Evolutionary conservation across 2,329 filamentous ascomycete species (phyloP), one percentile per base, ranked within the genome.

Genomic region (Sphaerulina vaccinii): DNA sequence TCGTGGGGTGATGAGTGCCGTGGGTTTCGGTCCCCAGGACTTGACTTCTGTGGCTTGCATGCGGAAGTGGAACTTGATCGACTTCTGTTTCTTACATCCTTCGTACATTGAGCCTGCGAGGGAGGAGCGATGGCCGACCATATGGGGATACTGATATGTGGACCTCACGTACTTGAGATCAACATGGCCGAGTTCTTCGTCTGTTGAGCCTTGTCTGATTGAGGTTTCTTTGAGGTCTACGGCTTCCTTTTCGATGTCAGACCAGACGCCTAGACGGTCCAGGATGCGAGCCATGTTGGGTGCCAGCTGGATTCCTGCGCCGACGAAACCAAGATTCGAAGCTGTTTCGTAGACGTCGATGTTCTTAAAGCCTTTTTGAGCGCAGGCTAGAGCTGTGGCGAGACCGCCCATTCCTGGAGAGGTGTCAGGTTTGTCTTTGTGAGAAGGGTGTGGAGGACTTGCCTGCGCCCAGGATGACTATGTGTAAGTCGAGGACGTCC

Each of bases 221-320:
- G 84, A 89, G 1, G 86, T 89, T 52, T 84, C 83, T 52, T 78
- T 78, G 53, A 90, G 78, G 53, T 85, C 79, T 0, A 88, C 87
- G 2, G 86, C 86, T 66, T 90, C 86, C 32, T 75, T 78, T 57
- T 81, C 81, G 56, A 93, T 88, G 13, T 78, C 75, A 15, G 78
- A 71, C 87, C 88, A 92, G 52, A 86, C 86, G 8, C 85, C 88
- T 33, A 91, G 73, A 11, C 78, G 75, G 64, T 89, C 84, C 10
- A 93, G 77, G 7, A 93, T 86, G 2, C 87, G 80, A 3, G 85
- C 84, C 79, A 92, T 87, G 60, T 93, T 95, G 0, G 88, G 88
- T 0, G 88, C 87, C 52, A 92, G 77, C 67, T 95, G 89, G 59
- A 93, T 92, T 4, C 89, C 89, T 1, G 89, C 89, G 19, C 89